Evolutionary conservation across 768 basidiomycete genomes (phyloP).

Genomic region (Trametes cingulata): DNA sequence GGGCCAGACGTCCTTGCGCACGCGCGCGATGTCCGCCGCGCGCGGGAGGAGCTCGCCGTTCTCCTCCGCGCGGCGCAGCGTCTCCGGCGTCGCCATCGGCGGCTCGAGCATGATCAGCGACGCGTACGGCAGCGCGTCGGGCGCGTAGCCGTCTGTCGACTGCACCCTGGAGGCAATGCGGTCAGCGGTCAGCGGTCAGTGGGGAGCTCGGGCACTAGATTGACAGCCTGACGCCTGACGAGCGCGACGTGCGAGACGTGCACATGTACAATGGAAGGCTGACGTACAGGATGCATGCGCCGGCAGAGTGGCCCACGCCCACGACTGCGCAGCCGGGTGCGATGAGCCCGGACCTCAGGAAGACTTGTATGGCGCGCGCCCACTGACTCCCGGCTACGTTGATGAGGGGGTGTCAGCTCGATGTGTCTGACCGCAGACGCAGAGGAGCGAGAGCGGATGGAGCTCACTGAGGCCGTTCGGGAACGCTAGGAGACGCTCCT

Average conservation of each 20-base stretch:
- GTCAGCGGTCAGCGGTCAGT: too few relatives aligned
- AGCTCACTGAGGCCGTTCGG: slow-evolving; percentile 2
- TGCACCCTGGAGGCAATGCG: too few relatives aligned
- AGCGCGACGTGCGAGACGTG: too few relatives aligned
- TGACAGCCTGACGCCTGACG: not conserved
- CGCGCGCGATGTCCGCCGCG: not conserved
- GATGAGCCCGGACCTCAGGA: slow-evolving; percentile 8
- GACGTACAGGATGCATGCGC: not conserved
- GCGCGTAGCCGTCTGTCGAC: not conserved
- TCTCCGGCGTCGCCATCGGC: slow-evolving; percentile 5
- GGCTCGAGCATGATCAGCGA: slow-evolving; percentile 15
- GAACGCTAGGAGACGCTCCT: not conserved
- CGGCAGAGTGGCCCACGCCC: slow-evolving; percentile 5
- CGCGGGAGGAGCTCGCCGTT: not conserved
- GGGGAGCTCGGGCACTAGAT: too few relatives aligned
- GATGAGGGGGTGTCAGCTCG: too few relatives aligned
- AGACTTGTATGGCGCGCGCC: not conserved
- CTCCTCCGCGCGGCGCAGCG: not conserved
- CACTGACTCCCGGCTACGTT: not conserved
- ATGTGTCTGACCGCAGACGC: too few relatives aligned
- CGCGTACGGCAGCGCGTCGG: not conserved
- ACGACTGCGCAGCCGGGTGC: not conserved
- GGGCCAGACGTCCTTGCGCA: slow-evolving; percentile 3
- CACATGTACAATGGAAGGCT: too few relatives aligned
- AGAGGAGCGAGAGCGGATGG: not conserved